Conservation (phyloP, 306 rosid species). For the Citrullus amarus region DNA sequence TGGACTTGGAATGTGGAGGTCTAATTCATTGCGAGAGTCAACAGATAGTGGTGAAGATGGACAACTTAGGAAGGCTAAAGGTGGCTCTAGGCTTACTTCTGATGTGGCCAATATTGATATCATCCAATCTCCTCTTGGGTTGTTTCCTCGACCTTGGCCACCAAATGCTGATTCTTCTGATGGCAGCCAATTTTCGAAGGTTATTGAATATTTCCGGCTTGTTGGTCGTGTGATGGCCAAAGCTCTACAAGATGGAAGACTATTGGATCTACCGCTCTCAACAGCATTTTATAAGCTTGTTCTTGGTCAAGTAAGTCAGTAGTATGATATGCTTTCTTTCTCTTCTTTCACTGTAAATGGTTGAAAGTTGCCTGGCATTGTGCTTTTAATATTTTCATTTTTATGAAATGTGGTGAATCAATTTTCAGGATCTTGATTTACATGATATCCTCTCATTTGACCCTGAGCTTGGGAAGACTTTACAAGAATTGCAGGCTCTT, state of each 20-base stretch:
- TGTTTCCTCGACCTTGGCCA: constrained; percentile 94
- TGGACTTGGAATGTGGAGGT: constrained; percentile 87
- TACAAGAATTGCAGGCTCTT: constrained; percentile 74
- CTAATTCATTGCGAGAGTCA: constrained; percentile 31
- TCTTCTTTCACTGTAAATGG: neutral
- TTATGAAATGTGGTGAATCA: neutral
- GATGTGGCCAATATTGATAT: constrained; percentile 35
- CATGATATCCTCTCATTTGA: constrained; percentile 81
- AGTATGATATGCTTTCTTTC: neutral
- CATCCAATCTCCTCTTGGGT: constrained; percentile 77
- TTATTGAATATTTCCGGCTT: constrained; percentile 70
- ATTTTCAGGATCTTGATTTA: constrained; percentile 88
- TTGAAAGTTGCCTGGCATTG: neutral
- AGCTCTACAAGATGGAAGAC: constrained; percentile 98
- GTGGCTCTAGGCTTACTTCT: constrained; percentile 16
- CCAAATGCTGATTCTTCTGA: constrained; percentile 58
- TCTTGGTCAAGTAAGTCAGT: constrained; percentile 72
- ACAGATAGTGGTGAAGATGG: constrained; percentile 72
- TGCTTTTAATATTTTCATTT: neutral
- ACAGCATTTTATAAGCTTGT: constrained; percentile 79
- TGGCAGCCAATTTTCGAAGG: constrained; percentile 61
- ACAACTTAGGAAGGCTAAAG: constrained; percentile 28
- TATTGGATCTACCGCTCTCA: constrained; percentile 83
- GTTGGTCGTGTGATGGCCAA: constrained; percentile 93
- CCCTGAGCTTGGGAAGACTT: constrained; percentile 80